Conservation (phyloP, 805 yeast species). For the Sungouiozyma ichnusensis region DNA sequence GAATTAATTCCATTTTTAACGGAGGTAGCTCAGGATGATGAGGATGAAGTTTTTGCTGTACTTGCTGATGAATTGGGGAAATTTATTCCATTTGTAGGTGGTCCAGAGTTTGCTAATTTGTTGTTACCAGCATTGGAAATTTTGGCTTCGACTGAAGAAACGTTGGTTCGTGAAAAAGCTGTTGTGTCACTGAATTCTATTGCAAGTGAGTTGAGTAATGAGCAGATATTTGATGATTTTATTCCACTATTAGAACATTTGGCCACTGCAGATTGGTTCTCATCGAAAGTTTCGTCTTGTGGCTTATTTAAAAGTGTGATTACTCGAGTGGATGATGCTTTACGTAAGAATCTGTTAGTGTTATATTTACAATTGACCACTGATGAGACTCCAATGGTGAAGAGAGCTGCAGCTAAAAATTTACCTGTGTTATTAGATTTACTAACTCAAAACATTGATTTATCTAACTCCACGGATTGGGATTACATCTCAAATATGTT, state of each 20-base stretch:
- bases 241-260: slow-evolving; percentile 69
- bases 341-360: slow-evolving; percentile 52
- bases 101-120: slow-evolving; percentile 49
- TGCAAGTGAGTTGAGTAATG: slow-evolving; percentile 48
- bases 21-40: slow-evolving; percentile 86
- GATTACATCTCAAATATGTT: slow-evolving; percentile 75
- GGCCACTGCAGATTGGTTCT: slow-evolving; percentile 89
- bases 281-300: slow-evolving; percentile 81
- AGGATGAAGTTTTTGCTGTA: slow-evolving; percentile 93
- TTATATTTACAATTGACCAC: slow-evolving; percentile 60
- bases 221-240: slow-evolving; percentile 55
- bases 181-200: slow-evolving; percentile 72
- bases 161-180: slow-evolving; percentile 90
- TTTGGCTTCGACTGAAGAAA: slow-evolving; percentile 89
- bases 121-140: slow-evolving; percentile 63
- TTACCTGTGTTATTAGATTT: slow-evolving; percentile 65
- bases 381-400: slow-evolving; percentile 97
- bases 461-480: slow-evolving; percentile 53
- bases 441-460: slow-evolving; percentile 38
- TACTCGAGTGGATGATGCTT: slow-evolving; percentile 42
- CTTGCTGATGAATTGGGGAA: slow-evolving; percentile 83
- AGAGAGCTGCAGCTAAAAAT: slow-evolving; percentile 84
- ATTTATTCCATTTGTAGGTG: slow-evolving; percentile 86
- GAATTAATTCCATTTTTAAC: slow-evolving; percentile 87
- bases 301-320: slow-evolving; percentile 73